These are phyloP conservation scores for Chrysanthemum seticuspe DNA, from an alignment of 129 eudicot species.

Conservation along the genomic window DNA sequence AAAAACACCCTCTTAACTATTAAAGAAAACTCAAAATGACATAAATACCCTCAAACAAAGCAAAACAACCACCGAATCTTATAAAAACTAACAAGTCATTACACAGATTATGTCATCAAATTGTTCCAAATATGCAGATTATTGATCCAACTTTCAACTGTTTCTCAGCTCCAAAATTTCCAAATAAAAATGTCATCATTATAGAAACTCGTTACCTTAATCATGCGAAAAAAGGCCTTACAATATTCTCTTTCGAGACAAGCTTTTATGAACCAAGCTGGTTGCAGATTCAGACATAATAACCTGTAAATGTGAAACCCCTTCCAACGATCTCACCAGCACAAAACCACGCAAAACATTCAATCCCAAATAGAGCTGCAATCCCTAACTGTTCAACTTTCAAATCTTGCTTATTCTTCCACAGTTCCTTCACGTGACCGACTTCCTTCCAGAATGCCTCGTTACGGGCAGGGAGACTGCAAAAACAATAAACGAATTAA, in stretches of 20 bases:
- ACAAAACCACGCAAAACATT: constrained; percentile 84
- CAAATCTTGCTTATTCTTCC: constrained; percentile 69
- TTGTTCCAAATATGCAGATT: constrained; percentile 11
- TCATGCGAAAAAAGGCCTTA: constrained; percentile 12
- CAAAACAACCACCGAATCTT: constrained; percentile 9
- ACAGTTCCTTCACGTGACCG: constrained; percentile 48
- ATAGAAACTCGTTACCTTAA: constrained; percentile 15
- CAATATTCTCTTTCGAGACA: constrained; percentile 15
- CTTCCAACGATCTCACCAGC: constrained; percentile 87
- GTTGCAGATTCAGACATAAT: constrained; percentile 41
- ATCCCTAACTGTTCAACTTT: constrained; percentile 75
- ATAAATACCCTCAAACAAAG: neutral
- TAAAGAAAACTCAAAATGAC: no score
- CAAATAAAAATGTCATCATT: constrained; percentile 18
- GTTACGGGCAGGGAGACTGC: constrained; percentile 65
- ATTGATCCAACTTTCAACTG: constrained; percentile 33
- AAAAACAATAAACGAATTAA: constrained; percentile 4
- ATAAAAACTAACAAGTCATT: constrained; percentile 25
- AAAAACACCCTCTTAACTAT: no score
- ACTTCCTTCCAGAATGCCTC: constrained; percentile 79
- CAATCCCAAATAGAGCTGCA: constrained; percentile 68
- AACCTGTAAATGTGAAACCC: constrained; percentile 78
- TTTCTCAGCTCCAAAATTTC: constrained; percentile 36
- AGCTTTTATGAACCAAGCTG: constrained; percentile 23
- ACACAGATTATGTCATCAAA: constrained; percentile 18